A percentile compares a stretch with the other conserved stretches of the same genome.
Conservation (phyloP, 371 early-diverging fungal genomes). For the Dichotomocladium elegans region DNA sequence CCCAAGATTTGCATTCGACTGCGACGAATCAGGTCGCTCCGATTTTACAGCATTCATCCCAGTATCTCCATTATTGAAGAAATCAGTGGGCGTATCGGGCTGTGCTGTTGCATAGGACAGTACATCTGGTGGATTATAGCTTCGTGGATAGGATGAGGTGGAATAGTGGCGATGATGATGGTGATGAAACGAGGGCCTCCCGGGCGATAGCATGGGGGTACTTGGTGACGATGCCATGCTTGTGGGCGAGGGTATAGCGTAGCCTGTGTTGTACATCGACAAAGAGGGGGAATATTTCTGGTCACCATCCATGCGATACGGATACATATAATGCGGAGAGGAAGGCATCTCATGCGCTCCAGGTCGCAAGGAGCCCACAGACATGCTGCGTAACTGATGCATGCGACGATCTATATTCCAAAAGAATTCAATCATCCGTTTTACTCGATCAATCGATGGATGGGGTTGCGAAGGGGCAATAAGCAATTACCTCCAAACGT, state of each 20-base stretch:
- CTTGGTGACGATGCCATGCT: constrained; percentile 36
- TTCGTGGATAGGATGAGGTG: constrained; percentile 10
- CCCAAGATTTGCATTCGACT: constrained; percentile 33
- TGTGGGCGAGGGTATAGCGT: constrained; percentile 33
- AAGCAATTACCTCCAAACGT: constrained; percentile 12
- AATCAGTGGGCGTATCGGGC: too few species aligned
- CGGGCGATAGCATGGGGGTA: constrained; percentile 39
- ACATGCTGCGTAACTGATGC: constrained; percentile 38
- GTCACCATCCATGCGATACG: constrained; percentile 22
- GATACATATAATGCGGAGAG: constrained; percentile 9
- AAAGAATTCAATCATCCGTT: not conserved
- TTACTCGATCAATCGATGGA: too few species aligned
- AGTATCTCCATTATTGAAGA: too few species aligned
- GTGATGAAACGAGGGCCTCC: constrained; percentile 23
- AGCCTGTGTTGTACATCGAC: constrained; percentile 16
- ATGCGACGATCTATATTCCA: constrained; percentile 7
- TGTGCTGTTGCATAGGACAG: too few species aligned
- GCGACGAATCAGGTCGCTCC: too few species aligned
- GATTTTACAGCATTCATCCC: too few species aligned
- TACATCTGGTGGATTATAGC: constrained; percentile 1
- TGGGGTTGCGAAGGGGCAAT: too few species aligned
- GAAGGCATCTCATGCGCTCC: constrained; percentile 3
- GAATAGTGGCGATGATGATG: constrained; percentile 19
- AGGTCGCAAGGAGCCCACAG: constrained; percentile 36
- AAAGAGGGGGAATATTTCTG: constrained; percentile 6